These are phyloP conservation scores for Beauveria asiatica DNA, from an alignment of 2,329 filamentous ascomycete genomes.

Conservation along the genomic window DNA sequence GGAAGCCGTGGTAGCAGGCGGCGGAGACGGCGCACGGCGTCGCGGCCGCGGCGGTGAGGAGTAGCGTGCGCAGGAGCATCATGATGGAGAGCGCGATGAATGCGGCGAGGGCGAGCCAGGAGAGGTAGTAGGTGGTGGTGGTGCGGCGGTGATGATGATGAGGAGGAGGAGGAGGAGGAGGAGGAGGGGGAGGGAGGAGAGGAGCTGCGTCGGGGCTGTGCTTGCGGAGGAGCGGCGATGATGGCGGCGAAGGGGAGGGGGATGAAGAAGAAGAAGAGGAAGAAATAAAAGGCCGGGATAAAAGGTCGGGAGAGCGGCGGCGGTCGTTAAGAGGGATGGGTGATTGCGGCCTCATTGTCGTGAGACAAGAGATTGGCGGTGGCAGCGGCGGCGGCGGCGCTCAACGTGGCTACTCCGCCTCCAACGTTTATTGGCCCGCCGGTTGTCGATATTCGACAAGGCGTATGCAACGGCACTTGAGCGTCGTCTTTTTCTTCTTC, in stretches of 20 bases:
- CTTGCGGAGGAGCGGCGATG: slow-evolving; percentile 13
- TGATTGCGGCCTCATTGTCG: neutral
- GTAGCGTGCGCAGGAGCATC: slow-evolving; percentile 18
- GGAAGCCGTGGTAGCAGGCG: slow-evolving; percentile 25
- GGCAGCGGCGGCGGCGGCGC: neutral
- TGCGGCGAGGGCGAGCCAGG: slow-evolving; percentile 11
- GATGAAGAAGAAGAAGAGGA: slow-evolving; percentile 20
- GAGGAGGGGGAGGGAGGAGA: slow-evolving; percentile 9
- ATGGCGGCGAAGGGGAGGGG: slow-evolving; percentile 17
- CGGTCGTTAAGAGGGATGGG: neutral
- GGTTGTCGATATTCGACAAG: neutral
- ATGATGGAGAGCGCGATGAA: slow-evolving; percentile 15
- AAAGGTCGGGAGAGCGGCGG: slow-evolving; percentile 6
- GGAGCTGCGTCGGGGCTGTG: slow-evolving; percentile 11
- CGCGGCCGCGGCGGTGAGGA: slow-evolving; percentile 13
- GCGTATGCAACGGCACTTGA: neutral
- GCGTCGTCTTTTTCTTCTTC: neutral
- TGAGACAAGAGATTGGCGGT: neutral
- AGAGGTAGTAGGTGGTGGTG: neutral
- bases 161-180: neutral
- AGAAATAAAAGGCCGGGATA: slow-evolving; percentile 13
- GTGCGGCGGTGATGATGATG: neutral
- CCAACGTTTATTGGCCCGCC: neutral
- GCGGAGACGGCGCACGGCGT: slow-evolving; percentile 18
- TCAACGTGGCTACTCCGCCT: neutral